Evolutionary conservation across 2,329 filamentous ascomycete genomes (phyloP), one percentile per base, ranked within the genome.

Genomic region (Fusarium sterilihyphosum): DNA sequence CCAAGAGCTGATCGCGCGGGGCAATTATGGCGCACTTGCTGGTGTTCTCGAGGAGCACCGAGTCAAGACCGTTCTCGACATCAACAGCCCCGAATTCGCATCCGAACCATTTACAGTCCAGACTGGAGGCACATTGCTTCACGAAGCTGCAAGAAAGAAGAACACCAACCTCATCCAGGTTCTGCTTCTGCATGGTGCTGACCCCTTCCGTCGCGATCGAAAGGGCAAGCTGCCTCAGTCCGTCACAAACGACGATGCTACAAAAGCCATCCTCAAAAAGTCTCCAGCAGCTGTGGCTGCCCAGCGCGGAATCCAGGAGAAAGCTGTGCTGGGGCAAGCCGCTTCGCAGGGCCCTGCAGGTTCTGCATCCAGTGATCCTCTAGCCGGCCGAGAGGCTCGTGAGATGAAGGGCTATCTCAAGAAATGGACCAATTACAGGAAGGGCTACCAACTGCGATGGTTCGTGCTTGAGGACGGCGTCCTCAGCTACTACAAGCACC

Each of bases 321-420:
- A 96, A 85, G 96, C 95, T 0, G 97, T 99, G 8, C 88, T 99
- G 22, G 96, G 95, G 4, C 94, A 93, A 71, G 87, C 86, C 26
- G 87, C 88, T 14, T 88, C 88, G 1, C 89, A 92, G 70, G 87
- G 87, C 11, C 84, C 85, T 6, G 84, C 87, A 14, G 81, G 86
- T 20, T 86, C 89, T 33, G 83, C 85, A 4, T 86, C 91, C 22
- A 86, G 88, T 16, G 89, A 93, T 74, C 86, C 89, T 26, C 82
- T 91, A 67, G 93, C 93, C 33, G 92, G 93, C 22, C 95, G 96
- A 75, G 96, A 99, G 80, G 93, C 94, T 24, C 90, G 95, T 54
- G 96, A 98, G 83, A 98, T 99, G 94, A 98, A 97, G 85, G 96
- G 96, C 12, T 99, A 98, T 82, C 87, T 99, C 65, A 98, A 98